Percentiles rank a stretch among this genome's conserved stretches.
phyloP scores from a whole-genome alignment of 2,329 filamentous ascomycete genomes.

The Lasiodiplodia hormozganensis region DNA sequence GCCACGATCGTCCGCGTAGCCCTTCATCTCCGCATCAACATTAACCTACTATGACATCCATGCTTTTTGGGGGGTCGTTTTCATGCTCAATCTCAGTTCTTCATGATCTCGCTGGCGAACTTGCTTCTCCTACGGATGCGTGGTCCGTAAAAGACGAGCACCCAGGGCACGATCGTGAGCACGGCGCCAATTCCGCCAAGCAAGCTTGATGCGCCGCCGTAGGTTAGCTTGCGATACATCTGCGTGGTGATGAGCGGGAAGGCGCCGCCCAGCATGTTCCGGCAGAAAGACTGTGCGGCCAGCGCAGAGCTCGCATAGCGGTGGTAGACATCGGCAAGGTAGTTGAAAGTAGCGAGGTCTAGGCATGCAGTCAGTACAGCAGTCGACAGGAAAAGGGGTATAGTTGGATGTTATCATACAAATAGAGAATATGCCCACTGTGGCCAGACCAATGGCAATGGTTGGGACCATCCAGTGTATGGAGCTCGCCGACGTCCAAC shows the following conservation, averaged over 20 bases:
- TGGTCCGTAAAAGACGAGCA: slow-evolving; percentile 79
- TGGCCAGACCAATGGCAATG: slow-evolving; percentile 74
- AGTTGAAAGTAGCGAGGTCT: slow-evolving; percentile 84
- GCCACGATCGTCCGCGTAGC: not conserved
- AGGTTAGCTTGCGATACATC: slow-evolving; percentile 76
- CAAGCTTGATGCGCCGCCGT: slow-evolving; percentile 73
- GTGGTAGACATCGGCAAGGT: slow-evolving; percentile 87
- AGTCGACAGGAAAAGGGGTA: not conserved
- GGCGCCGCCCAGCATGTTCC: slow-evolving; percentile 80
- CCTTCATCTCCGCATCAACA: not conserved
- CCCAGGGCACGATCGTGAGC: slow-evolving; percentile 85
- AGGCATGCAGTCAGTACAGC: slow-evolving; percentile 30
- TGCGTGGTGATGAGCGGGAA: slow-evolving; percentile 79
- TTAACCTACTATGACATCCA: not conserved
- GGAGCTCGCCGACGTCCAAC: slow-evolving; percentile 68
- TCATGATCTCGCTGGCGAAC: slow-evolving; percentile 65
- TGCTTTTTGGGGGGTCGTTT: not conserved
- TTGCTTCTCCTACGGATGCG: slow-evolving; percentile 77
- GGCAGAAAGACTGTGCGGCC: slow-evolving; percentile 84
- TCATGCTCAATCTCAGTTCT: not conserved
- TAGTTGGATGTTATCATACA: slow-evolving; percentile 53
- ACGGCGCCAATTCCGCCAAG: slow-evolving; percentile 73
- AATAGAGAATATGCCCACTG: slow-evolving; percentile 84
- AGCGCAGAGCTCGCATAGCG: slow-evolving; percentile 84
- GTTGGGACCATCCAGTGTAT: slow-evolving; percentile 77